Evolutionary conservation across 1,139 yeast genomes (phyloP).

Genomic region (Wickerhamiella pararugosa): DNA sequence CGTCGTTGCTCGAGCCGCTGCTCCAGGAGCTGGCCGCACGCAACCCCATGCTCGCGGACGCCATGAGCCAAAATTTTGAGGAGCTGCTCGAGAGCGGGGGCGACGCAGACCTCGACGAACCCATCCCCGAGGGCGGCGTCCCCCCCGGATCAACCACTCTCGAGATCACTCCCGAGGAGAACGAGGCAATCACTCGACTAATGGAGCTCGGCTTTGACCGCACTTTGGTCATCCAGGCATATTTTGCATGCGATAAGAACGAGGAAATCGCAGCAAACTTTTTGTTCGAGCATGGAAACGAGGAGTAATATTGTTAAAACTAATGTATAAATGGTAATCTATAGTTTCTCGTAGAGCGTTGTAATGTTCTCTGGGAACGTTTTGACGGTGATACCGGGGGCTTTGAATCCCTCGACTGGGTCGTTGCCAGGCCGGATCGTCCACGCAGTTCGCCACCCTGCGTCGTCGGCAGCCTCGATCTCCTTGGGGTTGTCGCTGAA

Average conservation of each 20-base stretch:
- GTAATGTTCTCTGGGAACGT: not conserved
- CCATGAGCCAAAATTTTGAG: slow-evolving; percentile 73
- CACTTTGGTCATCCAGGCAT: slow-evolving; percentile 76
- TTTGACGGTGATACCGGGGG: slow-evolving; percentile 1
- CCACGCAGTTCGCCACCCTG: slow-evolving; percentile 45
- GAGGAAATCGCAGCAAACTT: slow-evolving; percentile 94
- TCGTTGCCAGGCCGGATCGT: slow-evolving; percentile 70
- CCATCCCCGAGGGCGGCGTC: slow-evolving; percentile 23
- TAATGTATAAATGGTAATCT: slow-evolving; percentile 8
- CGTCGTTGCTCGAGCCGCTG: slow-evolving; percentile 75
- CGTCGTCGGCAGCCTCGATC: slow-evolving; percentile 48
- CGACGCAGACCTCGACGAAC: slow-evolving; percentile 24
- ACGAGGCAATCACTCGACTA: slow-evolving; percentile 71
- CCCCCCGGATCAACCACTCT: slow-evolving; percentile 25
- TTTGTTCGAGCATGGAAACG: slow-evolving; percentile 38
- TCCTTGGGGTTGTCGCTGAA: slow-evolving; percentile 46
- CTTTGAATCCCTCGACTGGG: slow-evolving; percentile 19
- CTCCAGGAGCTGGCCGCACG: slow-evolving; percentile 71
- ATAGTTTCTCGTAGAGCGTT: no score
- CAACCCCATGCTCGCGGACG: slow-evolving; percentile 71
- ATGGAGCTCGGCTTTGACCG: slow-evolving; percentile 90
- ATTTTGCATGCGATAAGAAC: slow-evolving; percentile 95
- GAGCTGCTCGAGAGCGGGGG: slow-evolving; percentile 44
- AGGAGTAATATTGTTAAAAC: slow-evolving; percentile 10
- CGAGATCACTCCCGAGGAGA: slow-evolving; percentile 67